A percentile compares a stretch with the other conserved stretches of the same genome.
phyloP scores from a whole-genome alignment of 2,329 filamentous ascomycete genomes.

The Fusarium sambucinum region DNA sequence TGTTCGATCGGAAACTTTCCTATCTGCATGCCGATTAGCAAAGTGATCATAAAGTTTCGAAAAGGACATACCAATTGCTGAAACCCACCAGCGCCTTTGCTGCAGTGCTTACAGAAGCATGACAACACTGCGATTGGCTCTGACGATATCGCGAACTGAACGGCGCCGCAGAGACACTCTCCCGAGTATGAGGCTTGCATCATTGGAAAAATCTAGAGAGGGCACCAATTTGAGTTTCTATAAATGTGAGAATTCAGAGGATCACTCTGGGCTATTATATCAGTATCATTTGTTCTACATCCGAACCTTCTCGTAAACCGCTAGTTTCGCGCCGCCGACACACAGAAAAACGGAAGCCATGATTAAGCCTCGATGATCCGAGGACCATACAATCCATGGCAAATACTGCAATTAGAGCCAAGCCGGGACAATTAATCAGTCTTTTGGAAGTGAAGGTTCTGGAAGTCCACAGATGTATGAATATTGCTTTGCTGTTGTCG shows the following conservation, averaged over 20 bases:
- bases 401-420: not conserved
- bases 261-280: not conserved
- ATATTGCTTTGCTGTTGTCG: too few relatives aligned
- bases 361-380: not conserved
- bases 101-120: constrained; percentile 42
- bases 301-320: not conserved
- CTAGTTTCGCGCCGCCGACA: not conserved
- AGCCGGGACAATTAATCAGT: not conserved
- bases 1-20: constrained; percentile 44
- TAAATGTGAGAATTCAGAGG: not conserved
- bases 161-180: constrained; percentile 36
- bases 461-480: too few relatives aligned
- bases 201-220: constrained; percentile 1
- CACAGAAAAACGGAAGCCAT: not conserved
- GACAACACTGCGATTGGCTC: constrained; percentile 36
- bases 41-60: fast-evolving
- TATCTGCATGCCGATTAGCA: constrained; percentile 38
- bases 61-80: constrained; percentile 32
- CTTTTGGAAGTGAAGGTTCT: not conserved
- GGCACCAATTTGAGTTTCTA: not conserved
- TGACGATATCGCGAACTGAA: constrained; percentile 23
- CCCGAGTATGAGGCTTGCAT: constrained; percentile 28
- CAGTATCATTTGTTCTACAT: not conserved
- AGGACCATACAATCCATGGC: not conserved
- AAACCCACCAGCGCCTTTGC: constrained; percentile 36